Evolutionary conservation across 805 yeast species (phyloP), one percentile per base, ranked within the genome.

Genomic region (Saccharomycodes ludwigii): DNA sequence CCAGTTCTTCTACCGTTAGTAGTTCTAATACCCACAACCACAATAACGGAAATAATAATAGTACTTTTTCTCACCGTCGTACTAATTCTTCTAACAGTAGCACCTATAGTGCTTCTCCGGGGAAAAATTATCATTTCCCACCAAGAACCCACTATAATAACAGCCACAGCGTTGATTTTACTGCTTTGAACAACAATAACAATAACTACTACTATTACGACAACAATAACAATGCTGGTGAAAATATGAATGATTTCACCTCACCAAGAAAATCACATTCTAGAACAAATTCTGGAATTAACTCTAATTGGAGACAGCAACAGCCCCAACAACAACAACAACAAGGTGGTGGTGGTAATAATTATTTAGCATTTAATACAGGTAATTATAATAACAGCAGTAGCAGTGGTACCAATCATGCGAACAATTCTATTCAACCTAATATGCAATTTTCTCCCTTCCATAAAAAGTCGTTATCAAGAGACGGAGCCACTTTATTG

Each of bases 251-350:
- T 16, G 34, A 30, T 18, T 36, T 36, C 17, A 22, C 14, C 9
- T 29, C 36, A 7, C 36, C 36, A 11, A 33, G 33, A 18, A 33
- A 29, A 22, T 64, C 63, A 7, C 63, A 57, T 32, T 55, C 40
- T 34, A 51, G 64, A 34, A 51, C 58, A 17, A 54, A 54, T 40
- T 53, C 61, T 22, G 59, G 70, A 36, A 67, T 68, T 47, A 71
- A 68, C 44, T 58, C 69, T 2, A 75, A 76, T 40, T 77, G 86
- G 86, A 69, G 86, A 54, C 78, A 70, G 46, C 71, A 69, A 36
- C 65, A 54, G 35, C 42, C 33, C 9, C 55, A 44, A 29, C 47
- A 45, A 24, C 40, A 46, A 30, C 39, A 32, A 39, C 36, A 29
- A 24, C 37, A 21, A 32, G 24, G n/a, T n/a, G n/a, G n/a, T n/a